These are phyloP conservation scores for Trichophyton mentagrophytes DNA, from an alignment of 2,329 filamentous ascomycete species.

Conservation along the genomic window DNA sequence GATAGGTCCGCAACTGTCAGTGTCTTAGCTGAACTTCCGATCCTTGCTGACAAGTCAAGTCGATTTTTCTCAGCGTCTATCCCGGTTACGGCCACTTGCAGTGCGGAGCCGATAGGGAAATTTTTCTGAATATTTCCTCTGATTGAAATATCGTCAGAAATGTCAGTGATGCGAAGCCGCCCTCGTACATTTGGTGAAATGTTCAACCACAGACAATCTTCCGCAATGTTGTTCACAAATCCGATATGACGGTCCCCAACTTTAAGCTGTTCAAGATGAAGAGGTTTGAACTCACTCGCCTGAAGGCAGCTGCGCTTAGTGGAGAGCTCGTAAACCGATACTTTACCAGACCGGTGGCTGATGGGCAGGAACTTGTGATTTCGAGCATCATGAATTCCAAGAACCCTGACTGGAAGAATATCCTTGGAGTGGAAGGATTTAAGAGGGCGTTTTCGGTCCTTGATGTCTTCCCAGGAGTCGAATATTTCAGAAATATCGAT, in stretches of 20 bases:
- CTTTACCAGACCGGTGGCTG: constrained; percentile 67
- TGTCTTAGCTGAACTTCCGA: constrained; percentile 42
- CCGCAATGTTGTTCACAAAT: constrained; percentile 79
- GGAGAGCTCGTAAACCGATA: constrained; percentile 72
- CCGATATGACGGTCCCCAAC: constrained; percentile 61
- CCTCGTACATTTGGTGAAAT: constrained; percentile 79
- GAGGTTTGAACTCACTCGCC: constrained; percentile 44
- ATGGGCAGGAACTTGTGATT: constrained; percentile 88
- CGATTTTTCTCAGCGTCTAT: constrained; percentile 61
- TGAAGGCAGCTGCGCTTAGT: constrained; percentile 53
- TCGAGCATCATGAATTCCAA: constrained; percentile 79
- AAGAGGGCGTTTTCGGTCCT: constrained; percentile 70
- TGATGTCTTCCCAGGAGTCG: constrained; percentile 75
- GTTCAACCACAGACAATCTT: constrained; percentile 78
- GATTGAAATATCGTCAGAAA: constrained; percentile 73
- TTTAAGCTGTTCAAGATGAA: constrained; percentile 61
- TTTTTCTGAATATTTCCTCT: constrained; percentile 62
- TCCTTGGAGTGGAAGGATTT: constrained; percentile 59
- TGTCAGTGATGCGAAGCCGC: constrained; percentile 66
- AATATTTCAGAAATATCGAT: constrained; percentile 87
- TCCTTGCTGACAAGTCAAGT: constrained; percentile 70
- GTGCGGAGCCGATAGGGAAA: constrained; percentile 80
- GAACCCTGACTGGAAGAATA: constrained; percentile 58
- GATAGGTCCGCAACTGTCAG: constrained; percentile 61
- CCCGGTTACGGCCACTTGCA: constrained; percentile 64